Evolutionary conservation across 2,329 filamentous ascomycete genomes (phyloP), one percentile per base, ranked within the genome.

Genomic region (Aspergillus oerlinghausenensis): DNA sequence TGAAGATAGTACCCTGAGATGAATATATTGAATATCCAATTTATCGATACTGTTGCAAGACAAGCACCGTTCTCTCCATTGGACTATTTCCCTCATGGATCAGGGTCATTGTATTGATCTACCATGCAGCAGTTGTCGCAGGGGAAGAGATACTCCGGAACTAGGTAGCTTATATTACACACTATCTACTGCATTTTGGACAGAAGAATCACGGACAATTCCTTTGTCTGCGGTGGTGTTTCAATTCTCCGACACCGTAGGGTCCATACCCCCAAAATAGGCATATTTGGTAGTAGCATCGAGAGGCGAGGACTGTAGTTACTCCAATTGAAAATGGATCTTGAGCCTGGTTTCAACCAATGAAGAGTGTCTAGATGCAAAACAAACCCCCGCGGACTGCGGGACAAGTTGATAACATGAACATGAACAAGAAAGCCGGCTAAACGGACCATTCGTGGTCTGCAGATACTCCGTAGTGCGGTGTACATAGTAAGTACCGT

Each of bases 1-100:
- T 51, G 54, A 58, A 53, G 29, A 40, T 11, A 25, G 23, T 26
- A 26, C 47, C 48, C 55, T 51, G 38, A 48, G 54, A 3, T 8
- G 3, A 11, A 43, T 10, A 21, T 7, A 43, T 21, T 19, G 32
- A 17, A 11, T 17, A 35, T 14, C 14, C 32, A 32, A 32, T 14
- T 4, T 32, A 14, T 32, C 11, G 29, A 32, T 14, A 32, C 11
- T 14, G 29, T 32, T 14, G 29, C 29, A 32, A 4, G 11, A 14
- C 29, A 14, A 32, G 11, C 11, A 5, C 4, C 3, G 5, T 5
- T 32, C 4, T 14, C 29, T 14, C 29, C 29, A 32, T 14, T 4
- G 11, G 11, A 11, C 29, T 32, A 14, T 14, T 5, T 32, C 11
- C 11, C 10, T 32, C 29, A 32, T 5, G 29, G 29, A 32, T 32